Base-by-base conservation (phyloP, 2,329 filamentous ascomycete species). In the Zymoseptoria brevis region DNA sequence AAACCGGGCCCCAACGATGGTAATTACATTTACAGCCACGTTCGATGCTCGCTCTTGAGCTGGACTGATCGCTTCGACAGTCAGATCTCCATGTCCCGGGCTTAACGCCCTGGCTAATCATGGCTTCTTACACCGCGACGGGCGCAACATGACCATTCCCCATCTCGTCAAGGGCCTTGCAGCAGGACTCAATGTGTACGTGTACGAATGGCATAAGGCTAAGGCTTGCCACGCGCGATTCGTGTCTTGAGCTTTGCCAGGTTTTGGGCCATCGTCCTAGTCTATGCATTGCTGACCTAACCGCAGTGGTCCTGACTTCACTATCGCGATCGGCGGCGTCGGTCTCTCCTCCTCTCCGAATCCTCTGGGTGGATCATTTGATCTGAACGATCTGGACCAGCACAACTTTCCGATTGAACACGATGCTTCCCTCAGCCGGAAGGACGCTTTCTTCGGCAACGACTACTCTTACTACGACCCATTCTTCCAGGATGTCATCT, bases 341-440 rank as follows among this genome's bases (percentile, higher is more conserved):
- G 67, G 64, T 9, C 51, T 69, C 9, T 57, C 66, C 13, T 65
- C 67, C 11, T 62, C 65, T 21, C 61, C 62, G 0, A 53, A 64
- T 26, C 65, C 64, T n/a, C 30, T 61, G 4, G 57, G 50, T 19
- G 57, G 59, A 22, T 50, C 59, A 7, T 69, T 69, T 60, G 64
- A 66, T 50, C 62, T 69, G 21, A 62, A 66, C 58, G 57, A 67
- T 55, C 60, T 69, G 2, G 66, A 67, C 35, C 57, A 64, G 16
- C 58, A 72, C 57, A 66, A 70, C 60, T 68, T 67, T 26, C 64
- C 68, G 9, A 73, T 73, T 52, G 72, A 74, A 60, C 71, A 74
- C 62, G 71, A 73, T 56, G 70, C 62, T 21, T 67, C 65, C n/a
- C 57, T 74, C 41, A 68, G 63, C 16, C 66, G 72, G 26, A 61